These are phyloP conservation scores for Aspergillus panamensis DNA, from an alignment of 495 filamentous ascomycete species.

Conservation along the genomic window DNA sequence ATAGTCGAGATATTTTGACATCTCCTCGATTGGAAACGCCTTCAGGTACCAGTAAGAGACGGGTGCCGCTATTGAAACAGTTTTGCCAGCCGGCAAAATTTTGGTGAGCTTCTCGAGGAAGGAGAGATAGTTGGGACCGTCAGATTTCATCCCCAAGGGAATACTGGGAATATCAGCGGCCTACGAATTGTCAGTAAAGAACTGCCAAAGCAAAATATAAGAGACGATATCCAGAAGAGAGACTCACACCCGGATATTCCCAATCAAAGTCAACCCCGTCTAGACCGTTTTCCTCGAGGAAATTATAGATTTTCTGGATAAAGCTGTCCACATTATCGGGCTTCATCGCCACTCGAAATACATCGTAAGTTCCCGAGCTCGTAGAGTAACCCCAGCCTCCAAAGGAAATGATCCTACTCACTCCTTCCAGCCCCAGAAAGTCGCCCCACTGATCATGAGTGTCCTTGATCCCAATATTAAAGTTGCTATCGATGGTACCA, in stretches of 20 bases:
- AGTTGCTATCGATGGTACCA: constrained; percentile 31
- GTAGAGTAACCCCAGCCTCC: constrained; percentile 50
- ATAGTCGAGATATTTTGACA: constrained; percentile 29
- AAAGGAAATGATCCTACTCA: constrained; percentile 42
- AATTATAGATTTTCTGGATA: constrained; percentile 31
- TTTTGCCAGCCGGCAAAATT: constrained; percentile 1
- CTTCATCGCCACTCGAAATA: constrained; percentile 37
- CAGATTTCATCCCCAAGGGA: constrained; percentile 24
- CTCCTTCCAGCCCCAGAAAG: constrained; percentile 21
- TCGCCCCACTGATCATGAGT: constrained; percentile 21
- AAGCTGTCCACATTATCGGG: constrained; percentile 35
- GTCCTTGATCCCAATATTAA: constrained; percentile 25
- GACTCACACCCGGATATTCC: constrained; percentile 34
- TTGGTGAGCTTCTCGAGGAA: constrained; percentile 22
- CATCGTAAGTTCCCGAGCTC: constrained; percentile 27
- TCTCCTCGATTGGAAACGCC: constrained; percentile 28
- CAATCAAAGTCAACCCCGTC: constrained; percentile 44
- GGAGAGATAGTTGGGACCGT: constrained; percentile 22
- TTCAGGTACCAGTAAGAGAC: constrained; percentile 34
- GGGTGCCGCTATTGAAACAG: constrained; percentile 24
- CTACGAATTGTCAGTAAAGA: neutral
- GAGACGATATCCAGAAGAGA: neutral
- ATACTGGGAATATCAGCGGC: constrained; percentile 39
- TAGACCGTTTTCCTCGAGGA: constrained; percentile 31
- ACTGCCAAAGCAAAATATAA: neutral